phyloP scores from a whole-genome alignment of 768 basidiomycete genomes.

The Lactifluus piperatus region DNA sequence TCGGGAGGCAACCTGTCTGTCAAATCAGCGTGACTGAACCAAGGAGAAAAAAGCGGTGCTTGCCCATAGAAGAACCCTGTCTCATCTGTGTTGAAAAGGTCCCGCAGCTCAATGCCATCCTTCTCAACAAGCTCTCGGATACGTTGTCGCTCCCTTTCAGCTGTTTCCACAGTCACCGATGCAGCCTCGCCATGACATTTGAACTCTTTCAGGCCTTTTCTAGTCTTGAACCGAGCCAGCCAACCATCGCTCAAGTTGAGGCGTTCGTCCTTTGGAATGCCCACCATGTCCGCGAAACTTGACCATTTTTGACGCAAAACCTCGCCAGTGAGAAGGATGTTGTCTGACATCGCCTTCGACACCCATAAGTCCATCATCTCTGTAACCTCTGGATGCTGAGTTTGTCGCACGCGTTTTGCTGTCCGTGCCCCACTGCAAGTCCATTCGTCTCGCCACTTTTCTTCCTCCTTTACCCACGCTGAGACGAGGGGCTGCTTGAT shows the following conservation, averaged over 20 bases:
- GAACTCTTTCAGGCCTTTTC: not conserved
- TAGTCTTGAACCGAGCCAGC: not conserved
- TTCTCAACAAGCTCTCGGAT: too few species aligned
- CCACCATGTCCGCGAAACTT: not conserved
- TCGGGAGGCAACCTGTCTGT: too few species aligned
- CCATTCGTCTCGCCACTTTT: too few species aligned
- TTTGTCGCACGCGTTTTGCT: not conserved
- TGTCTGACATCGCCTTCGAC: not conserved
- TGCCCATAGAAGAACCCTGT: too few species aligned
- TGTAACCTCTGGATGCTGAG: not conserved
- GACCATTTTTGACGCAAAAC: not conserved
- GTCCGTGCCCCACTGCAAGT: too few species aligned
- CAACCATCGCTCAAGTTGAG: not conserved
- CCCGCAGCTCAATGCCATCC: too few species aligned
- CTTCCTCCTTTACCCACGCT: not conserved
- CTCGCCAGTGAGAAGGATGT: not conserved
- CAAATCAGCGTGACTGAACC: too few species aligned
- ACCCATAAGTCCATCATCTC: not conserved
- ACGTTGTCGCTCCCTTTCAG: too few species aligned
- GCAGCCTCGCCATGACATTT: not conserved
- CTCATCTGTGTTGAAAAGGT: too few species aligned
- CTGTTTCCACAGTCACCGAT: not conserved
- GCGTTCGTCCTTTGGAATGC: not conserved
- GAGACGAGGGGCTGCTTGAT: not conserved
- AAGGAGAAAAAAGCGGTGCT: too few species aligned